These are phyloP conservation scores for Kodamaea arcana DNA, from an alignment of 1,139 yeast genomes.

Conservation along the genomic window DNA sequence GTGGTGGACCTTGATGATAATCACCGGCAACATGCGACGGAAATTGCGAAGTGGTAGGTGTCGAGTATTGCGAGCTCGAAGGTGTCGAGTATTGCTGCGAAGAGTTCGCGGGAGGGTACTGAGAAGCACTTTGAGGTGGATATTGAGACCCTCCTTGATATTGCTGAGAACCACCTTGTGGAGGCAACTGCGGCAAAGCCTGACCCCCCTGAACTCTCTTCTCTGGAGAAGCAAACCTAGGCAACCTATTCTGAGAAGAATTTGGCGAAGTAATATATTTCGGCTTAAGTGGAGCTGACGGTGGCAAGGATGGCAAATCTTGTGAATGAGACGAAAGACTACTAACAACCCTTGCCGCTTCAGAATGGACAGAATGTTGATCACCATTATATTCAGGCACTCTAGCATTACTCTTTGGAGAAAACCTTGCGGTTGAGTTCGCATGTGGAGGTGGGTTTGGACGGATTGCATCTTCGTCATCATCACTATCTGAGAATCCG, in stretches of 20 bases:
- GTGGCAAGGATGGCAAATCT: constrained; percentile 14
- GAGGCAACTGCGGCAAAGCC: background rate
- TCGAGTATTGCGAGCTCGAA: too few relatives aligned
- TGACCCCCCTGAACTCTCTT: background rate
- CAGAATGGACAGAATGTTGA: constrained; percentile 25
- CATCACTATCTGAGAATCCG: constrained; percentile 14
- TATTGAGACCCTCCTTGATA: background rate
- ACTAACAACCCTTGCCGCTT: constrained; percentile 22
- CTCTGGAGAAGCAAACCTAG: constrained; percentile 11
- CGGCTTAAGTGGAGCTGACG: constrained; percentile 22
- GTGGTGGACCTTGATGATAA: too few relatives aligned
- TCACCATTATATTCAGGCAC: constrained; percentile 12
- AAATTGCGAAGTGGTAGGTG: too few relatives aligned
- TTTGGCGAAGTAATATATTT: constrained; percentile 35
- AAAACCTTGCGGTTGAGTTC: constrained; percentile 5
- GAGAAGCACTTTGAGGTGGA: background rate
- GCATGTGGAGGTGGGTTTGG: constrained; percentile 16
- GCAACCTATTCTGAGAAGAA: constrained; percentile 28
- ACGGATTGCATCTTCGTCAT: constrained; percentile 14
- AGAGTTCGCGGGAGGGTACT: too few relatives aligned
- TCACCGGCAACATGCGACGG: too few relatives aligned
- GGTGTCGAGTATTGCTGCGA: too few relatives aligned
- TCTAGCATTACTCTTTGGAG: constrained; percentile 14
- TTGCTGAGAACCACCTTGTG: constrained; percentile 2
- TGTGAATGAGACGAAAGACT: constrained; percentile 18